Evolutionary conservation across 2,329 filamentous ascomycete species (phyloP).

Genomic region (Trichoderma polysporum): DNA sequence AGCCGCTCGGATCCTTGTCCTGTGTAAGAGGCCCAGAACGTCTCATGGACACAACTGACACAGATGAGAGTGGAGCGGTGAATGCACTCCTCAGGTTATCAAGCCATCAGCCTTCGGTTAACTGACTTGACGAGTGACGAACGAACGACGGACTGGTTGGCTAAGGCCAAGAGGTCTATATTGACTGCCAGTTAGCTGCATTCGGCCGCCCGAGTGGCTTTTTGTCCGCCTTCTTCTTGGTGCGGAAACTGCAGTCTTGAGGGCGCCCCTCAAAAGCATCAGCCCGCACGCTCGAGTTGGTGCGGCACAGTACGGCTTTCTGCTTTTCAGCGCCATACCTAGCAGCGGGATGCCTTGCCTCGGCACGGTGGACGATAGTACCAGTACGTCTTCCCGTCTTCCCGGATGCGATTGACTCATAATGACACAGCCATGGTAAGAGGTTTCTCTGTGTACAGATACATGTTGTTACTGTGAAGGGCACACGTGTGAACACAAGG

Average conservation of each 20-base stretch:
- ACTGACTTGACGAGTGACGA: too few species aligned
- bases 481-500: background rate
- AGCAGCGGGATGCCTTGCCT: background rate
- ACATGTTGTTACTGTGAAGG: background rate
- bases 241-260: background rate
- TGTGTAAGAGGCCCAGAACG: slow-evolving; percentile 15
- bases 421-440: background rate
- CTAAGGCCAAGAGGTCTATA: background rate
- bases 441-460: background rate
- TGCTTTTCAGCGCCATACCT: background rate
- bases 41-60: background rate
- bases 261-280: background rate
- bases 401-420: background rate
- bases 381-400: background rate
- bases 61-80: slow-evolving; percentile 14
- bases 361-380: background rate
- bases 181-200: slow-evolving; percentile 14
- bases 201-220: background rate
- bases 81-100: background rate
- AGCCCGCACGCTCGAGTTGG: slow-evolving; percentile 1
- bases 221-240: background rate
- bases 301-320: slow-evolving; percentile 6
- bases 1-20: slow-evolving; percentile 6
- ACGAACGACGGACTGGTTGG: background rate
- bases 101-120: slow-evolving; percentile 4